Evolutionary conservation across 2,329 filamentous ascomycete genomes (phyloP), one percentile per base, ranked within the genome.

Genomic region (Didymella pinodella): DNA sequence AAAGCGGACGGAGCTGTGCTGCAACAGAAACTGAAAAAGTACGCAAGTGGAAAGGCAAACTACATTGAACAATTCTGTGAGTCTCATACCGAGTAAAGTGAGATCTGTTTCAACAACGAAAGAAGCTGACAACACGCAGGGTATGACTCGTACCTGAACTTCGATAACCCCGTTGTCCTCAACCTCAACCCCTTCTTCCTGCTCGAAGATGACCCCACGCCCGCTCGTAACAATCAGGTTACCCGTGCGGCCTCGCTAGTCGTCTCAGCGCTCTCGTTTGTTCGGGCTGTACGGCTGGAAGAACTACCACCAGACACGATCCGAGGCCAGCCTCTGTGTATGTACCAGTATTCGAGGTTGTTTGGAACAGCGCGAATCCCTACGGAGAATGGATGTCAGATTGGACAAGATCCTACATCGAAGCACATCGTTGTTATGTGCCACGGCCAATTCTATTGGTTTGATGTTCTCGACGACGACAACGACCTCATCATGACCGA

Each of bases 111-210:
- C 31, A 11, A 16, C 3, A 8, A 12, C 8, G 6, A 14, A 22
- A 26, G 6, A 12, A 6, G 20, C 55, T 58, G 22, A 61, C 22
- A 45, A 1, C 29, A 10, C 40, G 29, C 52, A 97, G 93, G 93
- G 95, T 98, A 98, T 75, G 95, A 99, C 77, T 98, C 95, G 29
- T 99, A 98, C 74, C 84, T 99, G 63, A 98, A 98, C 80, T 99
- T 90, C 74, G 95, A 98, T 75, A 98, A 97, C 72, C 93, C 95
- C 0, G 95, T 99, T 40, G 95, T 99, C 40, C 85, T 99, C 66
- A 98, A 99, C 79, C 81, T 99, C 65, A 99, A 99, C 73, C 95
- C 95, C 0, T 99, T 99, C 80, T 99, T 99, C 81, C 83, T 99
- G 56, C 84, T 99, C 51, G 95, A 97, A 78, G 95, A 99, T 81